A percentile compares a stretch with the other conserved stretches of the same genome.
Evolutionary conservation across 2,329 filamentous ascomycete species (phyloP).

Genomic region (Aspergillus transmontanensis): DNA sequence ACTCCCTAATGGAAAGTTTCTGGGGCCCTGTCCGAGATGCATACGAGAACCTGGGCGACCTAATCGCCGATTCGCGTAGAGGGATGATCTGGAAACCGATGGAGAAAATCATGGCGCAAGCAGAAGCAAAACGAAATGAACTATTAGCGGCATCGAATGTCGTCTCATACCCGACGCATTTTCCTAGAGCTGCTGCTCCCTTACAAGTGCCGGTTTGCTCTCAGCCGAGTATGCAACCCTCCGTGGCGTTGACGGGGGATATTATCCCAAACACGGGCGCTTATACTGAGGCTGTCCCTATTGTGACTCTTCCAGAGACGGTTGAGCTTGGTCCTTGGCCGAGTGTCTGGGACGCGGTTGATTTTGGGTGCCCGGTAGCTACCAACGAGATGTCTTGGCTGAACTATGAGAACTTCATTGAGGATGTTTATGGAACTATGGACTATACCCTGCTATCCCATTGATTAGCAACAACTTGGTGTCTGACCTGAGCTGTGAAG

Average conservation of each 20-base stretch:
- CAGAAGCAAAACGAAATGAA: constrained; percentile 17
- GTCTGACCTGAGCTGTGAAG: background rate
- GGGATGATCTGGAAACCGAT: constrained; percentile 35
- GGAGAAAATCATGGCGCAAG: constrained; percentile 33
- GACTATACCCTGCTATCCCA: constrained; percentile 22
- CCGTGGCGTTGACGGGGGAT: background rate
- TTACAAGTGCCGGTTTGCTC: constrained; percentile 1
- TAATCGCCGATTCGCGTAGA: constrained; percentile 30
- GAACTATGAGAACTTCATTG: constrained; percentile 33
- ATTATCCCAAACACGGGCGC: background rate
- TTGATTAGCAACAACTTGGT: background rate
- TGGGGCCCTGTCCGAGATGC: constrained; percentile 29
- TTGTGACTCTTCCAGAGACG: constrained; percentile 2
- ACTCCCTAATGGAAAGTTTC: constrained; percentile 22
- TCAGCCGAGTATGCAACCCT: background rate
- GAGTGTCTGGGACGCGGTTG: constrained; percentile 30
- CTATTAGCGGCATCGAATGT: background rate
- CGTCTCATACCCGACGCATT: constrained; percentile 9
- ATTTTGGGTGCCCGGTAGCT: constrained; percentile 15
- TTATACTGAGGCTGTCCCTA: background rate
- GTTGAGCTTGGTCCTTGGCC: constrained; percentile 19
- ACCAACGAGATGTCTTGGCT: constrained; percentile 27
- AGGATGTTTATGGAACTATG: constrained; percentile 27
- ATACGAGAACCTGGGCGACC: constrained; percentile 24
- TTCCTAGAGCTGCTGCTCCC: background rate